Evolutionary conservation across 2,329 filamentous ascomycete genomes (phyloP), one percentile per base, ranked within the genome.

Genomic region (Colletotrichum sp.): DNA sequence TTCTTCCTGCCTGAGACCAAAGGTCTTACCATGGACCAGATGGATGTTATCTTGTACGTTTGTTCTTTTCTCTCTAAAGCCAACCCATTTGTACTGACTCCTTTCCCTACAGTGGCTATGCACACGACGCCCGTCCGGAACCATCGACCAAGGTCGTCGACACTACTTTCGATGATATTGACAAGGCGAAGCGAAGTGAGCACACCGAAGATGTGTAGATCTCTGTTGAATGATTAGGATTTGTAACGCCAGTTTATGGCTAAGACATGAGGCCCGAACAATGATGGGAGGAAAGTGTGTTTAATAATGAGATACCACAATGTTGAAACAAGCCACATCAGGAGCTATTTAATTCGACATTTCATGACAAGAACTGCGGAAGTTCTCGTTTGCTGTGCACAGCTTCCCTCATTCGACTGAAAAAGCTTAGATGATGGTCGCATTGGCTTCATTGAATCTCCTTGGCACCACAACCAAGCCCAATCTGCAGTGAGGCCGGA

Each of bases 1-100:
- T 88, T 90, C 81, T 86, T 90, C 73, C 80, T 91, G 4, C 89
- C 89, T 1, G 89, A 91, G 80, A 91, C 89, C 7, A 91, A 90
- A 79, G 89, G 89, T 71, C 82, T 89, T 65, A 89, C 88, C 1
- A 83, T 91, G 5, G 89, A 91, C 63, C 87, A 88, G 65, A 89
- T 90, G 82, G 89, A 91, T 68, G 79, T 80, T 16, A 55, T 78
- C 3, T 78, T 78, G 75, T 77, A 61, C 16, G 72, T 28, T 28
- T 28, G 26, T 28, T 28, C 26, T 28, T 26, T 26, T 28, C 26
- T 28, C 6, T 28, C 26, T 28, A 28, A 28, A 28, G 26, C 26
- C 26, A 28, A 28, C 26, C 26, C 26, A 28, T 28, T 28, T 28
- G 26, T 28, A 28, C 26, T 28, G 26, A 28, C 26, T 28, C 26